phyloP scores from a whole-genome alignment of 2,329 filamentous ascomycete genomes.

The Neonectria sp. region DNA sequence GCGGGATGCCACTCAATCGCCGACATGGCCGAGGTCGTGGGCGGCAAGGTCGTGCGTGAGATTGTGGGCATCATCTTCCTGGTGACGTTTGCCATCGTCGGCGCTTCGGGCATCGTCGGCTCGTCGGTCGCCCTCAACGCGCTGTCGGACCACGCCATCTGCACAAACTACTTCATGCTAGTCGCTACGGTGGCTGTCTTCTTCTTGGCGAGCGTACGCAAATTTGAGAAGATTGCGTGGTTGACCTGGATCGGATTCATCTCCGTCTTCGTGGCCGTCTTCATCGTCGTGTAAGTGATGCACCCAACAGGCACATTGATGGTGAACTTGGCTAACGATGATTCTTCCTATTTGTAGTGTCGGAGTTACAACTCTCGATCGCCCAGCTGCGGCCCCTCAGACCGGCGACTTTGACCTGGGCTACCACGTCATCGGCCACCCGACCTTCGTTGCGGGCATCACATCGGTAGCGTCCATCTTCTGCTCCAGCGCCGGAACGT shows the following conservation, averaged over 20 bases:
- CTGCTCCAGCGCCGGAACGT: conserved; percentile 71
- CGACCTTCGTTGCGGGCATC: conserved; percentile 72
- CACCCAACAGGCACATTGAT: not conserved
- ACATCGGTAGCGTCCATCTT: conserved; percentile 72
- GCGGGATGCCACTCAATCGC: conserved; percentile 55
- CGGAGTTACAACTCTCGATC: conserved; percentile 69
- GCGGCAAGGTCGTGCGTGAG: conserved; percentile 66
- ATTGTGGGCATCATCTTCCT: conserved; percentile 70
- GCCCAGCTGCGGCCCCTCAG: conserved; percentile 73
- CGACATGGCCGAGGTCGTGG: conserved; percentile 69
- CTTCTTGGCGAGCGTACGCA: conserved; percentile 67
- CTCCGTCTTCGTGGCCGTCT: conserved; percentile 70
- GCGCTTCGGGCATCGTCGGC: conserved; percentile 71
- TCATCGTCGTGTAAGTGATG: conserved; percentile 66
- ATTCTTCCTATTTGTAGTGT: conserved; percentile 51
- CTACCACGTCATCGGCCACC: conserved; percentile 69
- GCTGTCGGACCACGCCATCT: conserved; percentile 69
- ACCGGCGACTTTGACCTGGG: conserved; percentile 72
- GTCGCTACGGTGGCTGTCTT: conserved; percentile 67
- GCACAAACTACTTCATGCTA: conserved; percentile 71
- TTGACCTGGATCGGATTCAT: conserved; percentile 73
- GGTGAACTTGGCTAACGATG: not conserved
- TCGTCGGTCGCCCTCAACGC: conserved; percentile 73
- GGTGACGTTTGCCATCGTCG: conserved; percentile 69
- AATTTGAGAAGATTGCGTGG: conserved; percentile 73